Conservation (phyloP, 441 rosid genomes). For the Euphorbia corollata region DNA sequence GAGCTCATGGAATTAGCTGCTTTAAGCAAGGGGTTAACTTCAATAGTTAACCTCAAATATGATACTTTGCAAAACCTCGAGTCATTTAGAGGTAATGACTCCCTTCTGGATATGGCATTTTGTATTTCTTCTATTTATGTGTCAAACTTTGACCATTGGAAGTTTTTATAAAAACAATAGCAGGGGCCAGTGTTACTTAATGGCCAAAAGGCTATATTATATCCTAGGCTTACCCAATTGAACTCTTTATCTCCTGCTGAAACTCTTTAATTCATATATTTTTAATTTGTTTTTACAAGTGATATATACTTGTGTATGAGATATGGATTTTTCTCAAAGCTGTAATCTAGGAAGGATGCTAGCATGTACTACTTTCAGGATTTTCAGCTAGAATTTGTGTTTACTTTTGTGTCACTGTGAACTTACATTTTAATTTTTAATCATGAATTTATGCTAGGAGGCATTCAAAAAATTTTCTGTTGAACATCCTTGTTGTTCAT, state of each 20-base stretch:
- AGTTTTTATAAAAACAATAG: not conserved
- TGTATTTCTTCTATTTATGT: not conserved
- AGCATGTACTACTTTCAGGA: not conserved
- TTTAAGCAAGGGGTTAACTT: constrained; percentile 63
- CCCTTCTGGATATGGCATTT: not conserved
- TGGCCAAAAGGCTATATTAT: not conserved
- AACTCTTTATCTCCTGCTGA: not conserved
- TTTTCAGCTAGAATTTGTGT: not conserved
- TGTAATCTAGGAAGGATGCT: constrained; percentile 3
- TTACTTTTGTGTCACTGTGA: not conserved
- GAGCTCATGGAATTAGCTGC: constrained; percentile 99
- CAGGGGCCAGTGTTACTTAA: not conserved
- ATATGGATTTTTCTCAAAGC: not conserved
- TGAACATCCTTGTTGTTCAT: not conserved
- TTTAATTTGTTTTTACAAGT: not conserved
- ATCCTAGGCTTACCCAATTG: not conserved
- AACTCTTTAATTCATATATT: not conserved
- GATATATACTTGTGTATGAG: not conserved
- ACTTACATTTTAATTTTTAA: not conserved
- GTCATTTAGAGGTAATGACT: constrained; percentile 57
- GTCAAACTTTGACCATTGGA: not conserved
- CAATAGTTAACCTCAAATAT: constrained; percentile 72
- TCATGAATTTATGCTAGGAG: not conserved
- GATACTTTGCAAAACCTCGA: constrained; percentile 86
- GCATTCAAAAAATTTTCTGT: not conserved